Evolutionary conservation across 352 stramenopile species (phyloP), one percentile per base, ranked within the genome.

Genomic region (Phytophthora citricola): DNA sequence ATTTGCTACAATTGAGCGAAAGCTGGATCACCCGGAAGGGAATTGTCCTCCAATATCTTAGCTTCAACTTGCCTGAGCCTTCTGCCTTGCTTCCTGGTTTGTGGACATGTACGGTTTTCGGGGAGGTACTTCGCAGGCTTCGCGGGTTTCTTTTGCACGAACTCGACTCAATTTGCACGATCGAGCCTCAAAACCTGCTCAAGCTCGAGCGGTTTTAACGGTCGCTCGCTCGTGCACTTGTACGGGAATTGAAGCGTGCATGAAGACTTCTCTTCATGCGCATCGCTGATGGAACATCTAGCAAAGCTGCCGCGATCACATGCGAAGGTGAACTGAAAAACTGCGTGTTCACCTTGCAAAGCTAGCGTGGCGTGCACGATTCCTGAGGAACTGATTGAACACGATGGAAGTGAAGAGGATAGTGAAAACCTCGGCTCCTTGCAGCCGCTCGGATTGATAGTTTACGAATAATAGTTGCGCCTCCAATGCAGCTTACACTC

Each of bases 1-100:
- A 75, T 75, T 75, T 71, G 67, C 45, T 68, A 57, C 62, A 68
- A 75, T 7, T 32, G 34, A 34, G 56, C 51, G 60, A 70, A 45
- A 53, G 54, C 45, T 75, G 52, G 43, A 61, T 58, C 50, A 67
- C 41, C 24, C 7, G 17, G 22, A 24, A 12, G n/a, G 5, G 34
- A 55, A 45, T 41, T 53, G 29, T 39, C 17, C 38, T 26, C 31
- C 50, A 56, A 63, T 48, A 70, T 68, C 59, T 12, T 46, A 27
- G 9, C 50, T 75, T 75, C 66, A 71, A 68, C 55, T n/a, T 64
- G 48, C 48, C 26, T 43, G 36, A 63, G 36, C 5, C 41, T 65
- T 69, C 65, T 61, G 15, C 44, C 29, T 63, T 12, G 24, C 24
- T 26, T 26, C 24, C 31, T 7, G 14, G 31, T 5, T 36, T 9